Evolutionary conservation across 495 filamentous ascomycete genomes (phyloP).

Genomic region (Oleoguttula mirabilis): DNA sequence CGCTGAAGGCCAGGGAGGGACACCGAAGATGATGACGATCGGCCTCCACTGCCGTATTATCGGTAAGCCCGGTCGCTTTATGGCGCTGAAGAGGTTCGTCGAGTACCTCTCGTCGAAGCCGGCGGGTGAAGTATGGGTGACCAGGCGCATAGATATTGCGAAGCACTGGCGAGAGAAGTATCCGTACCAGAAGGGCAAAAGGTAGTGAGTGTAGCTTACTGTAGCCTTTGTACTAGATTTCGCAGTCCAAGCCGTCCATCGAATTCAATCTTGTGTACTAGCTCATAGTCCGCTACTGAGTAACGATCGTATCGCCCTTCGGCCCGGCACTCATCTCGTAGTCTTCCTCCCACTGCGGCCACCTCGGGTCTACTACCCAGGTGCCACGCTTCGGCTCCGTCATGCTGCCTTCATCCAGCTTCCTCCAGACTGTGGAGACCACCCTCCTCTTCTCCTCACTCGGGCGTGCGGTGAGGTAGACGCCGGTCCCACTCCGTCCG

Average conservation of each 20-base stretch:
- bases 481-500: constrained; percentile 20
- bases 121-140: constrained; percentile 34
- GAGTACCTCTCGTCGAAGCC: constrained; percentile 32
- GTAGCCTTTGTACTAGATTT: too few species aligned
- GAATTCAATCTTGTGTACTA: too few species aligned
- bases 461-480: constrained; percentile 14
- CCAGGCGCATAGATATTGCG: constrained; percentile 35
- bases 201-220: too few species aligned
- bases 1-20: constrained; percentile 31
- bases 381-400: constrained; percentile 11
- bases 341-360: constrained; percentile 14
- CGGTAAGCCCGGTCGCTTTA: constrained; percentile 33
- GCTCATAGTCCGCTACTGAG: too few species aligned
- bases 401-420: constrained; percentile 15
- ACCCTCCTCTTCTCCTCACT: constrained; percentile 10
- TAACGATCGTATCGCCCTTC: neutral
- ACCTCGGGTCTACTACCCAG: constrained; percentile 17
- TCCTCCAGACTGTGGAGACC: constrained; percentile 23
- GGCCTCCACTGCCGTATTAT: constrained; percentile 33
- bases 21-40: constrained; percentile 38
- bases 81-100: constrained; percentile 35
- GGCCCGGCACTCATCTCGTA: neutral
- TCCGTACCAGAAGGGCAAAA: constrained; percentile 29
- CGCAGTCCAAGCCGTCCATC: neutral
- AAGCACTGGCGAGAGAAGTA: constrained; percentile 33